Base-by-base conservation (phyloP, 179 eudicot genomes). In the Gypsophila paniculata region DNA sequence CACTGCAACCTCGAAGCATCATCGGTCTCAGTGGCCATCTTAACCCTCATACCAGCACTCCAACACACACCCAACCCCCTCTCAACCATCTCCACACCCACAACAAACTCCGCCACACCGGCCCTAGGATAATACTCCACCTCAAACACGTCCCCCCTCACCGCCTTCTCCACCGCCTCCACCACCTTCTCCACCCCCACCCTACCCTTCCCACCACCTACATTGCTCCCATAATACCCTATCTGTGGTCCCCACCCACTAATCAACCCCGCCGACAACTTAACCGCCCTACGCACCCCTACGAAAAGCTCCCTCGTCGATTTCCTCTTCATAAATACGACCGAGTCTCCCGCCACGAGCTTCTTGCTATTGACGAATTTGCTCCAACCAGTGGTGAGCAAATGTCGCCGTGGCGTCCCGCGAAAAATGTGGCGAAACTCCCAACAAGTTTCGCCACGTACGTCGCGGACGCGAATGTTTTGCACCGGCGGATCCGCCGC, bases 311-410 rank as follows among this genome's bases (percentile, higher is more conserved):
- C 80, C 0, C 68, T 68, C 5, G 49, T 77, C n/a, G 21, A 5
- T 15, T 39, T 70, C 5, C 72, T 68, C 72, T 78, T 65, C 70
- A 88, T 82, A 29, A 92, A 90, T 22, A 92, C 90, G 15, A 85
- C 91, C 1, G 92, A 81, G 69, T 92, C 98, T 0, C 92, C 90
- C 0, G 96, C 90, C 4, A 87, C 81, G 15, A 92, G 80, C 59
- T 76, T 78, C 85, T 90, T 92, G 11, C 70, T 44, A 72, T 92
- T 90, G 12, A 92, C 98, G 49, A 90, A 90, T 81, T 83, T 86
- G 82, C 94, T 88, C 98, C 98, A 92, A 0, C 94, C 94, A 1
- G 92, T 90, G 0, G 96, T 92, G 15, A 90, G 76, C 76, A 92
- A 78, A 62, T 92, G 96, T 49, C 96, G 78, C 4, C 90, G 81